Conservation (phyloP, 805 yeast genomes). For the Hanseniaspora pseudoguilliermondii region DNA sequence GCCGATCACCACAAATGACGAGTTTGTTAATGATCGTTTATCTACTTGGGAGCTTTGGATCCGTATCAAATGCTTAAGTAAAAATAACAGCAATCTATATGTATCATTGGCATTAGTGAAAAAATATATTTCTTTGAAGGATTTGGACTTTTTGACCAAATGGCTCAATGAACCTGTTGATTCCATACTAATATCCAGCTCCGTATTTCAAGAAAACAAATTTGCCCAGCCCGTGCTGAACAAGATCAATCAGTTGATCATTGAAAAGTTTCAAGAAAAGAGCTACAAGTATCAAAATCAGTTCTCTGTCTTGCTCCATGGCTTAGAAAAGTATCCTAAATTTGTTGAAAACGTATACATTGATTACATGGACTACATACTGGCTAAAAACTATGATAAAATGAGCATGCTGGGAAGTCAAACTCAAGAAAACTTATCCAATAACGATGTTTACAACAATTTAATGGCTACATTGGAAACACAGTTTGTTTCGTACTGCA, state of each 20-base stretch:
- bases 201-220: conserved; percentile 45
- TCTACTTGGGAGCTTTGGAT: conserved; percentile 72
- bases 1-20: conserved; percentile 35
- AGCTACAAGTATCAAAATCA: conserved; percentile 24
- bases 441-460: not conserved
- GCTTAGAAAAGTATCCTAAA: conserved; percentile 33
- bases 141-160: conserved; percentile 31
- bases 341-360: conserved; percentile 25
- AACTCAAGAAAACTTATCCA: not conserved
- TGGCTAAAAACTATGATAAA: not conserved
- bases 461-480: not conserved
- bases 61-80: conserved; percentile 43
- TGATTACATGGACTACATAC: conserved; percentile 18
- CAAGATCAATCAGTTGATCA: conserved; percentile 41
- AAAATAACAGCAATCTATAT: conserved; percentile 44
- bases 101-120: conserved; percentile 67
- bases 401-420: not conserved
- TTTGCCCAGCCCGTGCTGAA: conserved; percentile 54
- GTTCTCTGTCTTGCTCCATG: conserved; percentile 39
- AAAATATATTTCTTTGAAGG: conserved; percentile 36
- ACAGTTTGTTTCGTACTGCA: not conserved
- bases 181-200: conserved; percentile 42
- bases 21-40: conserved; percentile 31
- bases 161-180: conserved; percentile 62
- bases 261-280: conserved; percentile 29